These are phyloP conservation scores for Tulasnella sp. DNA, from an alignment of 768 basidiomycete genomes.

Conservation along the genomic window DNA sequence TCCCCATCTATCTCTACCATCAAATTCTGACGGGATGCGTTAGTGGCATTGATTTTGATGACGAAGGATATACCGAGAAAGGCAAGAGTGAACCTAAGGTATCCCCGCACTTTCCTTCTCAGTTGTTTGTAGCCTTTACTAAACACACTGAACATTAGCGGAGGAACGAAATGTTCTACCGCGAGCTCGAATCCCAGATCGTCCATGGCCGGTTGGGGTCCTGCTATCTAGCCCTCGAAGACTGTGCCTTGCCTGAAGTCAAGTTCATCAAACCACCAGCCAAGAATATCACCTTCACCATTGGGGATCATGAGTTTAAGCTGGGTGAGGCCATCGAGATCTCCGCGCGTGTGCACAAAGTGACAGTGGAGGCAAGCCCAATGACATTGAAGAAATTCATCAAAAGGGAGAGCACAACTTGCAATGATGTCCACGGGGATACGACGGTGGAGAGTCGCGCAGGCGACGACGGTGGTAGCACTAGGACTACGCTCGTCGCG, in stretches of 20 bases:
- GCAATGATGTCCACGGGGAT: conserved; percentile 28
- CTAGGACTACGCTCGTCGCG: conserved; percentile 29
- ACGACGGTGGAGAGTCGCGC: conserved; percentile 18
- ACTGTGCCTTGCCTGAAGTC: conserved; percentile 49
- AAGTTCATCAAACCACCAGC: conserved; percentile 58
- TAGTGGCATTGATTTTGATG: conserved; percentile 86
- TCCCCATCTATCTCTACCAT: too few relatives aligned
- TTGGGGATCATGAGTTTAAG: conserved; percentile 62
- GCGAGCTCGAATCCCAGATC: conserved; percentile 32
- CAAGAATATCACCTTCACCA: conserved; percentile 48
- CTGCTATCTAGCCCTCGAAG: conserved; percentile 52
- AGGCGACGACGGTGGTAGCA: conserved; percentile 8
- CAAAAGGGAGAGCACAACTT: conserved; percentile 18
- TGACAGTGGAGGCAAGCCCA: conserved; percentile 56
- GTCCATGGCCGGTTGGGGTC: conserved; percentile 46
- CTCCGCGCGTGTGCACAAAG: conserved; percentile 64
- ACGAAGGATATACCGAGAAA: conserved; percentile 57
- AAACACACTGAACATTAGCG: conserved; percentile 35
- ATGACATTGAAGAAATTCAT: conserved; percentile 69
- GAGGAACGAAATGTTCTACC: conserved; percentile 65
- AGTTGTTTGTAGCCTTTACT: too few relatives aligned
- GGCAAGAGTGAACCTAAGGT: conserved; percentile 70
- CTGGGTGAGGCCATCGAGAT: conserved; percentile 67
- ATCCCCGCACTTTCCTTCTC: too few relatives aligned
- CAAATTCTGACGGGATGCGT: too few relatives aligned